These are phyloP conservation scores for Fusarium sp. DNA, from an alignment of 2,329 filamentous ascomycete species.

Conservation along the genomic window DNA sequence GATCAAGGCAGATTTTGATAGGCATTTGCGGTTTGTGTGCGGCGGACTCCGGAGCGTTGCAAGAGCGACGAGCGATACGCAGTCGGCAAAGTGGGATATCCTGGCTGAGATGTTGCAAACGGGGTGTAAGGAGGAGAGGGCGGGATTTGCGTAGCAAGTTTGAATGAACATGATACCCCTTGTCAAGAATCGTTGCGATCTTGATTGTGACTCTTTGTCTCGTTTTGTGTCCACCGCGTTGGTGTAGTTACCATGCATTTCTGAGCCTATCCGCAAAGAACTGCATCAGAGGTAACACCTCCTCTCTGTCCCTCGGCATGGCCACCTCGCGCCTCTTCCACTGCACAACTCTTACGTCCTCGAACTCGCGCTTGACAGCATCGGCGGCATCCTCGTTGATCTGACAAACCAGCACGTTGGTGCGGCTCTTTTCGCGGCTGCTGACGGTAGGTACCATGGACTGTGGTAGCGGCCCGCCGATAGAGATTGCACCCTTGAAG, in stretches of 20 bases:
- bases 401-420: slow-evolving; percentile 73
- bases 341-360: slow-evolving; percentile 75
- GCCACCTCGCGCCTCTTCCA: slow-evolving; percentile 81
- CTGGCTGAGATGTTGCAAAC: slow-evolving; percentile 85
- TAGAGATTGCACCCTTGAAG: slow-evolving; percentile 73
- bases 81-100: slow-evolving; percentile 80
- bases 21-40: slow-evolving; percentile 78
- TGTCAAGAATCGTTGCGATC: not conserved
- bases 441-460: slow-evolving; percentile 66
- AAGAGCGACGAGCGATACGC: slow-evolving; percentile 76
- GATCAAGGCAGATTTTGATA: slow-evolving; percentile 75
- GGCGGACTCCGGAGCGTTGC: slow-evolving; percentile 83
- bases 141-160: slow-evolving; percentile 34
- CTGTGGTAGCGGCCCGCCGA: slow-evolving; percentile 73
- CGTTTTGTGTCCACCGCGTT: not conserved
- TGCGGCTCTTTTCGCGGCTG: slow-evolving; percentile 69
- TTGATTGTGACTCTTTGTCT: slow-evolving; percentile 1
- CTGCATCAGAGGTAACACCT: slow-evolving; percentile 92
- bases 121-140: slow-evolving; percentile 48
- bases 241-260: slow-evolving; percentile 15
- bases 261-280: slow-evolving; percentile 79
- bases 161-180: slow-evolving; percentile 47
- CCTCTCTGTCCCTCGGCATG: slow-evolving; percentile 88
- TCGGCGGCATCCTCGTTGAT: slow-evolving; percentile 76
- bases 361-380: slow-evolving; percentile 77